These are phyloP conservation scores for Cryomyces antarcticus DNA, from an alignment of 495 filamentous ascomycete genomes.

Conservation along the genomic window DNA sequence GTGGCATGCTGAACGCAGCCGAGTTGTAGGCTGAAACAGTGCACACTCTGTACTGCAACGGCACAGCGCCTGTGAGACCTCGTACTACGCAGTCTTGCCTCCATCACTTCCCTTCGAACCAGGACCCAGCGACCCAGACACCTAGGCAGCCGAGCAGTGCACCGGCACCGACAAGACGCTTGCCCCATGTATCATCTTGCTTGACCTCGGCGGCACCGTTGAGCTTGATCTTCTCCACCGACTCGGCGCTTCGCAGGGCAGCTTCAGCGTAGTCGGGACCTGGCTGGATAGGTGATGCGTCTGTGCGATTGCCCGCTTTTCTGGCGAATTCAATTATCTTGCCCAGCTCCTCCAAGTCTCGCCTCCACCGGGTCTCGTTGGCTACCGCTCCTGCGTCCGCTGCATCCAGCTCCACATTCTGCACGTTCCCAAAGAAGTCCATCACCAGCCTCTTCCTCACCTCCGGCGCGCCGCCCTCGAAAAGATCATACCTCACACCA, in stretches of 20 bases:
- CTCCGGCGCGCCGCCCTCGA: constrained; percentile 54
- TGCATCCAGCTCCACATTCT: constrained; percentile 77
- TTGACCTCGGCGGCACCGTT: neutral
- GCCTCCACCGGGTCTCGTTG: constrained; percentile 39
- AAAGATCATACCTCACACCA: constrained; percentile 85
- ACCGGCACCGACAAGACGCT: constrained; percentile 5
- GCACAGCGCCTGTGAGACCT: no score
- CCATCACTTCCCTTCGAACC: neutral
- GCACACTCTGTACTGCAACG: no score
- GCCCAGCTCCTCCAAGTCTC: constrained; percentile 48
- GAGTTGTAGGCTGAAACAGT: no score
- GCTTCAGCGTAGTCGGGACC: constrained; percentile 16
- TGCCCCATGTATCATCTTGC: constrained; percentile 3
- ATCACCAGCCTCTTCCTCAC: constrained; percentile 60
- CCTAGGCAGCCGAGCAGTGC: constrained; percentile 3
- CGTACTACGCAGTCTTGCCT: no score
- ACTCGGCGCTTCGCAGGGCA: neutral
- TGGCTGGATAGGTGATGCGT: constrained; percentile 15
- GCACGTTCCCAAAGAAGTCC: constrained; percentile 97
- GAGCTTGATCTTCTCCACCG: neutral
- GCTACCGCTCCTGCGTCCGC: constrained; percentile 21
- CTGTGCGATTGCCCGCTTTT: constrained; percentile 29
- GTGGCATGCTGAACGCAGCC: no score
- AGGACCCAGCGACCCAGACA: constrained; percentile 2
- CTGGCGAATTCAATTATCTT: constrained; percentile 32